Percentiles rank a stretch among this genome's conserved stretches.
Evolutionary conservation across 225 moss, liverwort and hornwort species (phyloP).

Genomic region (Antitrichia curtipendula): DNA sequence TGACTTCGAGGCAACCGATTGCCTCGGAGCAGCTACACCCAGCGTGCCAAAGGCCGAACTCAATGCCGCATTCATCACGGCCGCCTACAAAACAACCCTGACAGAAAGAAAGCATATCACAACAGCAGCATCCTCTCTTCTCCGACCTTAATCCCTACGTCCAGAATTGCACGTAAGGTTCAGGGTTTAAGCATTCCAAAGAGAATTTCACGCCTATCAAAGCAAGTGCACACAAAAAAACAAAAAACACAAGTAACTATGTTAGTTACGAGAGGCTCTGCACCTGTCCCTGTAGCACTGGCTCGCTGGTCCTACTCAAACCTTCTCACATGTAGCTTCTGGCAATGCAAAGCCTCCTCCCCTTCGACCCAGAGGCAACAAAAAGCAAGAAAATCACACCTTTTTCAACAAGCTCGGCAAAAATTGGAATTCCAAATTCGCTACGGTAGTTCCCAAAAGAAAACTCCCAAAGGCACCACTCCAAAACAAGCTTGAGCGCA

Average conservation of each 20-base stretch:
- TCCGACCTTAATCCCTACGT: not conserved
- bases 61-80: slow-evolving; percentile 20
- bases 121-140: not conserved
- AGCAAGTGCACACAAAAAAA: not conserved
- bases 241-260: not conserved
- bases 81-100: not conserved
- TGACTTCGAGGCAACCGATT: not conserved
- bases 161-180: not conserved
- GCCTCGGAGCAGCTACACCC: not conserved
- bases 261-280: not conserved
- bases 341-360: not conserved
- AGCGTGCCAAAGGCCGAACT: slow-evolving; percentile 3
- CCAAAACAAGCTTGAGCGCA: not conserved
- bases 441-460: not conserved
- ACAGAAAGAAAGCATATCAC: not conserved
- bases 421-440: not conserved
- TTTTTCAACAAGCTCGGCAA: not conserved
- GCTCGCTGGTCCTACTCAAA: not conserved
- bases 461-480: not conserved
- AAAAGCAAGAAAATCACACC: not conserved
- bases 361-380: not conserved
- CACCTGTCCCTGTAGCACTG: not conserved
- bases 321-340: not conserved
- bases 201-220: not conserved
- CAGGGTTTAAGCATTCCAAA: not conserved